Base-by-base conservation (phyloP, 164 flowering plant genomes). In the Nymphaea thermarum region DNA sequence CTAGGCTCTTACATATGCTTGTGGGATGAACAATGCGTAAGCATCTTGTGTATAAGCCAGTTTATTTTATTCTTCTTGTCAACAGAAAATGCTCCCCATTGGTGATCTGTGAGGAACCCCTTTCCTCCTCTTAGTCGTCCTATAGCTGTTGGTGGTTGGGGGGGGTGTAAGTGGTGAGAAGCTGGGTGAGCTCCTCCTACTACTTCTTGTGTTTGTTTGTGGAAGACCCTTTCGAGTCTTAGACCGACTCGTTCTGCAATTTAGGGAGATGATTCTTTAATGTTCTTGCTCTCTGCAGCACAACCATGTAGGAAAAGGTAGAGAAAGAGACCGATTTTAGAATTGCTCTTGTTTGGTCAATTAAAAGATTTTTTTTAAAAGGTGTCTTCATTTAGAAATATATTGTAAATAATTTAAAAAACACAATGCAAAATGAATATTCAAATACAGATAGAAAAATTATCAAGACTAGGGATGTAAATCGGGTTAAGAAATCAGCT, bases 21-120 rank as follows among this genome's bases (percentile, higher is more conserved):
- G 57, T 51, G 57, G 55, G 14, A 51, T 51, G 14, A 15, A 3
- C 57, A 8, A 51, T 51, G 8, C 5, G 57, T 10, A 1, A 8
- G 14, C 57, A 51, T 25, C 36, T 51, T 51, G 14, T 0, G 57
- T 15, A 51, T 51, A 51, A 3, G 15, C 57, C 8, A 8, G 14
- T 51, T 8, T 51, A 8, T 15, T 51, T 51, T 3, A 8, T 51
- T 25, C 36, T 25, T 1, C 36, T 25, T 1, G 36, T 25, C 36
- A 51, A 51, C 5, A 51, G 57, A 51, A 51, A 51, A 51, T 51
- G 57, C 57, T 51, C 57, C 57, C 57, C 57, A 51, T 51, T 4
- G 96, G 98, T 66, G 98, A 84, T 68, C 97, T 78, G 77, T 88
- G 97, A 4, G 99, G 99, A 63, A 88, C 84, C 6, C 97, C 97